Evolutionary conservation across 352 stramenopile species (phyloP).

Genomic region (Pythium brachiatum): DNA sequence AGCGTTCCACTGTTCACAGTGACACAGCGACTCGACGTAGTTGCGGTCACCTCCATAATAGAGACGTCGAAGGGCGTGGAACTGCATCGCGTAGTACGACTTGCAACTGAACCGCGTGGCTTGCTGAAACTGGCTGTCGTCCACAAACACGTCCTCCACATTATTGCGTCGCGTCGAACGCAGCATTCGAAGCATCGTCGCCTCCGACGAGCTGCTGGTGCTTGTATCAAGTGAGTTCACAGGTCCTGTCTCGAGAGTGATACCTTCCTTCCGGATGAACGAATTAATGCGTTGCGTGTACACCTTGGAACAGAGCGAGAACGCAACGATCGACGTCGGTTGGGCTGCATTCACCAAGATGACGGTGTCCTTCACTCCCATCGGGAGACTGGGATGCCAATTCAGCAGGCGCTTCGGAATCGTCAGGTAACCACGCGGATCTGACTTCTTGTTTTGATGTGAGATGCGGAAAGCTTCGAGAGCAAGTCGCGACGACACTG

Average conservation of each 20-base stretch:
- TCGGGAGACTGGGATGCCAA: constrained; percentile 77
- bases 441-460: constrained; percentile 56
- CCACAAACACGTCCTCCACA: constrained; percentile 81
- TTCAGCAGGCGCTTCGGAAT: constrained; percentile 76
- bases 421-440: constrained; percentile 61
- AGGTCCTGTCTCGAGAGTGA: constrained; percentile 28
- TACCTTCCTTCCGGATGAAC: constrained; percentile 64
- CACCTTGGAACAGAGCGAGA: constrained; percentile 79
- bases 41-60: constrained; percentile 85
- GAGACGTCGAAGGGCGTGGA: constrained; percentile 76
- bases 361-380: constrained; percentile 64
- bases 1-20: constrained; percentile 85
- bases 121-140: constrained; percentile 84
- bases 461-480: constrained; percentile 66
- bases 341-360: constrained; percentile 80
- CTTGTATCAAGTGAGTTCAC: constrained; percentile 33
- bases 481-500: constrained; percentile 52
- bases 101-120: constrained; percentile 85
- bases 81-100: constrained; percentile 89
- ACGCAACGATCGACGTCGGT: constrained; percentile 83
- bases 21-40: constrained; percentile 84
- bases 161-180: constrained; percentile 72
- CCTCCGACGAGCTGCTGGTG: constrained; percentile 18
- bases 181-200: constrained; percentile 61
- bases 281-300: constrained; percentile 76